These are phyloP conservation scores for Cordyceps cateniannulata DNA, from an alignment of 2,329 filamentous ascomycete genomes.

Conservation along the genomic window DNA sequence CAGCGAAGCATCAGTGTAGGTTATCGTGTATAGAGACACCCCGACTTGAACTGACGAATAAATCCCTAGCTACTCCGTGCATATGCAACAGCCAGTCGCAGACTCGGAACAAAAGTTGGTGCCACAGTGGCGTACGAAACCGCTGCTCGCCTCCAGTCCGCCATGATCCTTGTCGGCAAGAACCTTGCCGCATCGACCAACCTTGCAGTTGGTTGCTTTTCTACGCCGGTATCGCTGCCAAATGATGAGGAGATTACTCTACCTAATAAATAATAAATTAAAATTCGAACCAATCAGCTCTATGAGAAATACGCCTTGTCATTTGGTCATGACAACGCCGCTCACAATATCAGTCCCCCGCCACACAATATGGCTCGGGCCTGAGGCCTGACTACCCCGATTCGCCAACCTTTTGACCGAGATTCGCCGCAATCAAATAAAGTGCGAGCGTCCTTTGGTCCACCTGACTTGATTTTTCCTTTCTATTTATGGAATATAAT, in stretches of 20 bases:
- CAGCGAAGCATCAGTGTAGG: too few species aligned
- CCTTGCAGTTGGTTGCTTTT: not conserved
- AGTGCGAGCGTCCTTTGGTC: not conserved
- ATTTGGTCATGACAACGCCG: not conserved
- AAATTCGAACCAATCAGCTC: not conserved
- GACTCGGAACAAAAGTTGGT: not conserved
- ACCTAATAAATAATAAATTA: too few species aligned
- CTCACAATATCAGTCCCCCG: not conserved
- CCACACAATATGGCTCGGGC: not conserved
- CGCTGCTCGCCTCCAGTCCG: not conserved
- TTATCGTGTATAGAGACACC: too few species aligned
- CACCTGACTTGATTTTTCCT: not conserved
- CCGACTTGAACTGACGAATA: too few species aligned
- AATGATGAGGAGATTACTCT: not conserved
- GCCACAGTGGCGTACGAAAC: not conserved
- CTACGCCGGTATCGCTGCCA: not conserved
- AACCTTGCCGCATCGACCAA: not conserved
- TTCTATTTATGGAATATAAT: slow-evolving; percentile 6
- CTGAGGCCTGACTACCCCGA: not conserved
- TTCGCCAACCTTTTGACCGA: slow-evolving; percentile 5
- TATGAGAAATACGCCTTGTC: not conserved
- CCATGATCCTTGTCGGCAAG: not conserved
- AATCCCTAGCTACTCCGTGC: too few species aligned
- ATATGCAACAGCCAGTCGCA: not conserved
- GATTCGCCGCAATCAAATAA: not conserved